These are phyloP conservation scores for Gossypium gossypioides DNA, from an alignment of 441 rosid genomes.

Conservation along the genomic window DNA sequence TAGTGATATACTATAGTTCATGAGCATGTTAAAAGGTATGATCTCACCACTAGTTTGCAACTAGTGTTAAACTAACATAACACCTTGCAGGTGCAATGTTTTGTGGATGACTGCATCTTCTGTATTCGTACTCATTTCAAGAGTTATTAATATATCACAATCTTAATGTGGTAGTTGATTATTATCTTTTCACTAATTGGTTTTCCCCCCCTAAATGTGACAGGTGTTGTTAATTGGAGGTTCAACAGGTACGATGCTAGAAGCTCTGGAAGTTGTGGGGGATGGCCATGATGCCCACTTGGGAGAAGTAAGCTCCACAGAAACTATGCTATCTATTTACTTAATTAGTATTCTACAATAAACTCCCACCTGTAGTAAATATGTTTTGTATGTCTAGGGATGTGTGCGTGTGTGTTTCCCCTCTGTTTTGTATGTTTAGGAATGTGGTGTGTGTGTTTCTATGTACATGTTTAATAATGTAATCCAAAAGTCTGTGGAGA, in stretches of 20 bases:
- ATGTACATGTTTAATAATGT: not conserved
- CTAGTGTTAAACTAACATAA: not conserved
- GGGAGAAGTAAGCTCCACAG: slow-evolving; percentile 51
- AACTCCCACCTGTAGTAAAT: not conserved
- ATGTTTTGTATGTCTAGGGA: not conserved
- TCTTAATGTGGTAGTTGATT: slow-evolving; percentile 3
- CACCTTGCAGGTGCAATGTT: not conserved
- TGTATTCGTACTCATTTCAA: not conserved
- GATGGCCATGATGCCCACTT: slow-evolving; percentile 56
- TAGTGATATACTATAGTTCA: not conserved
- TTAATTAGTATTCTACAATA: not conserved
- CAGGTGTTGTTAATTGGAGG: slow-evolving; percentile 93
- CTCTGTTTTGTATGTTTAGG: not conserved
- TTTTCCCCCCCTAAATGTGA: slow-evolving; percentile 7
- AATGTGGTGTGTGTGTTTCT: not conserved
- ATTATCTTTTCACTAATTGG: slow-evolving; percentile 2
- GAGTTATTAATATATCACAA: not conserved
- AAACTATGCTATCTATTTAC: not conserved
- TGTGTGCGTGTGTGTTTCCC: not conserved
- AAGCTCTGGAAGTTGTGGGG: slow-evolving; percentile 81
- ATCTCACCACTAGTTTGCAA: not conserved
- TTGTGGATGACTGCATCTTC: not conserved
- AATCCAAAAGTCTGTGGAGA: too few relatives aligned
- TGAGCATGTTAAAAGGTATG: not conserved
- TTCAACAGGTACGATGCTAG: slow-evolving; percentile 98